These are phyloP conservation scores for Amanita inopinata DNA, from an alignment of 768 basidiomycete genomes.

Conservation along the genomic window DNA sequence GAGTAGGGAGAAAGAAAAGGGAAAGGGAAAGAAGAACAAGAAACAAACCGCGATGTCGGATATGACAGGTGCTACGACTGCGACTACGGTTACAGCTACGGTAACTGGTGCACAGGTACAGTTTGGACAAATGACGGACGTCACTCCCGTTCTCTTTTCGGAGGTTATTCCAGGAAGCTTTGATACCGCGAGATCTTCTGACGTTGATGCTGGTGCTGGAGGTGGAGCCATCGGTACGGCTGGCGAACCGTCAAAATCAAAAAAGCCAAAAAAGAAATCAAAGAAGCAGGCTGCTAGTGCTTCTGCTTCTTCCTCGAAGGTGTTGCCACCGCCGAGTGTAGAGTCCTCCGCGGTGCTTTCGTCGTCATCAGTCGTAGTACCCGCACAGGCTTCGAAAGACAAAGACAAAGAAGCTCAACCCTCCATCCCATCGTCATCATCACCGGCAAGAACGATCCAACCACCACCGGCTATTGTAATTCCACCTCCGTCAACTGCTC, in stretches of 20 bases:
- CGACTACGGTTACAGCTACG: background rate
- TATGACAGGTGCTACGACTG: background rate
- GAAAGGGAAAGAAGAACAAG: slow-evolving; percentile 11
- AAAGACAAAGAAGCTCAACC: background rate
- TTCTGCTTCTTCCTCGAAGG: slow-evolving; percentile 9
- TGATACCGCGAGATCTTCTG: too few relatives aligned
- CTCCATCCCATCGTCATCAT: too few relatives aligned
- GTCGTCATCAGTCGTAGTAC: background rate
- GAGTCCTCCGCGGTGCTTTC: slow-evolving; percentile 4
- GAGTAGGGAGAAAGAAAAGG: slow-evolving; percentile 12
- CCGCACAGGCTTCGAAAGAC: background rate
- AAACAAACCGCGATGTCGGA: slow-evolving; percentile 11
- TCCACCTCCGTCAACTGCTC: background rate
- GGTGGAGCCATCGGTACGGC: too few relatives aligned
- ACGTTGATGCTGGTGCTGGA: too few relatives aligned
- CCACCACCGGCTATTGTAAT: slow-evolving; percentile 7
- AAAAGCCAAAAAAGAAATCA: slow-evolving; percentile 13
- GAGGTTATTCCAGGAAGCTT: background rate
- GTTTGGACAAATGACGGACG: too few relatives aligned
- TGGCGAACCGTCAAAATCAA: slow-evolving; percentile 2
- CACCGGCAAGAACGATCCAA: slow-evolving; percentile 9
- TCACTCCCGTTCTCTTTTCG: too few relatives aligned
- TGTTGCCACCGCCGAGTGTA: slow-evolving; percentile 1
- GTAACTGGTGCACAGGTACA: too few relatives aligned
- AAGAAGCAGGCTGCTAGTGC: background rate